Base-by-base conservation (phyloP, 2,329 filamentous ascomycete species). In the Aspergillus candidus region DNA sequence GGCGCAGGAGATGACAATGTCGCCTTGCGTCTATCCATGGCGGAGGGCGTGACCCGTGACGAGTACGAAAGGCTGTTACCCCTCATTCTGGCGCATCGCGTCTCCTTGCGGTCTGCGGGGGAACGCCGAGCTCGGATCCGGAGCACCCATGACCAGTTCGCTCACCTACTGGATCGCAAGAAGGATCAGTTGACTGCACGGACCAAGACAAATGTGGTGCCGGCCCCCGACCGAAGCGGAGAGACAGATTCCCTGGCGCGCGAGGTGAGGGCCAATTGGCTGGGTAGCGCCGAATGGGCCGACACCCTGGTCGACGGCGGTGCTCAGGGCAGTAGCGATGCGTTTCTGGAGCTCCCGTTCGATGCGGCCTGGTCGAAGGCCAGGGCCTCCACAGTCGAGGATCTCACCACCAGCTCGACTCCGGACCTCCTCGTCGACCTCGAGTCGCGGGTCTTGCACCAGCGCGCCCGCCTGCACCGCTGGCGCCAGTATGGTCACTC, bases 211-310 rank as follows among this genome's bases (percentile, higher is more conserved):
- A 58, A 42, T 39, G 37, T 34, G 13, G 54, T 45, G 43, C 52
- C 33, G 34, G 38, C 50, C 3, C 38, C 44, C 43, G 66, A 73
- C 32, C 61, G 68, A 3, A 72, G 68, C 35, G 53, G 63, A 0
- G 70, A 78, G 32, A 43, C 59, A 3, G 68, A 61, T 10, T 44
- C 13, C 8, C 38, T 65, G 17, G 47, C 62, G 53, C 54, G 57
- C n/a, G 59, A 88, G 44, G 75, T 82, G 54, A 78, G 77, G 34
- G 73, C 77, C 2, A 87, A 88, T 53, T 95, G 89, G 89, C 74
- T 86, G 11, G 89, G 88, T 2, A 80, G 83, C 56, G 78, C 83
- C 47, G 76, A 79, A 44, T 91, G 88, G 83, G 76, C 87, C 55
- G 77, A 87, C 38, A 73, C 79, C 2, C 68, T 95, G 14, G 62